These are phyloP conservation scores for Manihot esculenta DNA, from an alignment of 441 rosid species.

Conservation along the genomic window DNA sequence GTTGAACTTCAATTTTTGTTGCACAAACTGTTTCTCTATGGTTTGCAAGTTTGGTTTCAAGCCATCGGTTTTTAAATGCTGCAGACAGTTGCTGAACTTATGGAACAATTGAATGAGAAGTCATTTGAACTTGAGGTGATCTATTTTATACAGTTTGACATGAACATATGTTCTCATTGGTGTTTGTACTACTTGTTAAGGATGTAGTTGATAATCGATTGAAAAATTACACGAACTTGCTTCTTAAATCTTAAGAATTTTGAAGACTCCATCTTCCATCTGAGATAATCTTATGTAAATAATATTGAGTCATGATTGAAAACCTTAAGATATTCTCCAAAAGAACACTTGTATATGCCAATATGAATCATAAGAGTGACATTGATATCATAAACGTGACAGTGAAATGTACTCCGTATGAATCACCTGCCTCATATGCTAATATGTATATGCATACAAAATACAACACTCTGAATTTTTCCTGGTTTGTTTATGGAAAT, in stretches of 20 bases:
- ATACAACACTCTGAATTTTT: neutral
- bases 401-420: neutral
- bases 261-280: neutral
- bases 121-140: conserved; percentile 96
- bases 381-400: neutral
- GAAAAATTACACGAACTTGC: conserved; percentile 2
- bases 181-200: conserved; percentile 1
- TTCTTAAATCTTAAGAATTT: neutral
- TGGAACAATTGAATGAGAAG: conserved; percentile 81
- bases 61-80: conserved; percentile 23
- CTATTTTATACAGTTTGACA: conserved; percentile 20
- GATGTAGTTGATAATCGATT: conserved; percentile 10
- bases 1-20: conserved; percentile 21
- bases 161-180: conserved; percentile 5
- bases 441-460: neutral
- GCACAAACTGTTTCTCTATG: conserved; percentile 10
- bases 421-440: neutral
- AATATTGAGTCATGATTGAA: neutral
- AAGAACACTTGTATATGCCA: too few species aligned
- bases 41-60: conserved; percentile 25
- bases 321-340: neutral
- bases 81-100: conserved; percentile 81
- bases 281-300: neutral
- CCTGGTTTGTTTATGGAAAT: neutral
- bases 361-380: too few species aligned